Evolutionary conservation across 768 basidiomycete species (phyloP).

Genomic region (Rhizopogon rudus): DNA sequence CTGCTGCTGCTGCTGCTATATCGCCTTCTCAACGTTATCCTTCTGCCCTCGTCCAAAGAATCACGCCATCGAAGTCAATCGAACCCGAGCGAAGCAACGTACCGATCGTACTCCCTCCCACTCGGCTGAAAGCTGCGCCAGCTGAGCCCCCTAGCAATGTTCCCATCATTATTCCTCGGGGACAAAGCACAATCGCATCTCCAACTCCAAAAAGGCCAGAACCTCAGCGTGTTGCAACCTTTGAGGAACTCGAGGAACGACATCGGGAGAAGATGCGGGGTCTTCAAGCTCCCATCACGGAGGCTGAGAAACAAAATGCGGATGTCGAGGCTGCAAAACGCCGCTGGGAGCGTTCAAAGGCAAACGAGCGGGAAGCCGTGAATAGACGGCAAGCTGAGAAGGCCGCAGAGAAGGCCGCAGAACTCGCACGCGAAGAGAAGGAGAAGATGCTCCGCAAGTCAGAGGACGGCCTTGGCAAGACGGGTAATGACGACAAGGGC

Average conservation of each 20-base stretch:
- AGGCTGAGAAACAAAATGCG: constrained; percentile 72
- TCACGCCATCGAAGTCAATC: constrained; percentile 13
- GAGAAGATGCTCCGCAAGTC: constrained; percentile 31
- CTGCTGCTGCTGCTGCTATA: constrained; percentile 23
- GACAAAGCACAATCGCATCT: constrained; percentile 25
- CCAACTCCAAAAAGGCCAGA: constrained; percentile 46
- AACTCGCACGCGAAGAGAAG: constrained; percentile 46
- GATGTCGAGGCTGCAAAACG: constrained; percentile 69
- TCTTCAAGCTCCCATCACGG: constrained; percentile 81
- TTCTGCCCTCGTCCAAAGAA: constrained; percentile 20
- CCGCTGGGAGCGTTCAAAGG: constrained; percentile 80
- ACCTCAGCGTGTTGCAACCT: constrained; percentile 60
- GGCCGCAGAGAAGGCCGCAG: constrained; percentile 54
- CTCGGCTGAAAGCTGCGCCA: constrained; percentile 30
- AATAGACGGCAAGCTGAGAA: constrained; percentile 68
- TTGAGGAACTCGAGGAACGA: constrained; percentile 82
- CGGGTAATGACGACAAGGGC: constrained; percentile 27
- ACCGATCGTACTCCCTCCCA: constrained; percentile 27
- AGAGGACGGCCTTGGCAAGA: constrained; percentile 35
- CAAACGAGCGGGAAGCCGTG: constrained; percentile 71
- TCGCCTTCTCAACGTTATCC: constrained; percentile 12
- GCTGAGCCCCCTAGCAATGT: constrained; percentile 30
- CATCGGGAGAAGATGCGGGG: constrained; percentile 81
- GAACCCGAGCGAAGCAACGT: constrained; percentile 20
- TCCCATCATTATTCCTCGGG: constrained; percentile 42